phyloP scores from a whole-genome alignment of 2,329 filamentous ascomycete species.

The Sclerotiophoma versabilis region DNA sequence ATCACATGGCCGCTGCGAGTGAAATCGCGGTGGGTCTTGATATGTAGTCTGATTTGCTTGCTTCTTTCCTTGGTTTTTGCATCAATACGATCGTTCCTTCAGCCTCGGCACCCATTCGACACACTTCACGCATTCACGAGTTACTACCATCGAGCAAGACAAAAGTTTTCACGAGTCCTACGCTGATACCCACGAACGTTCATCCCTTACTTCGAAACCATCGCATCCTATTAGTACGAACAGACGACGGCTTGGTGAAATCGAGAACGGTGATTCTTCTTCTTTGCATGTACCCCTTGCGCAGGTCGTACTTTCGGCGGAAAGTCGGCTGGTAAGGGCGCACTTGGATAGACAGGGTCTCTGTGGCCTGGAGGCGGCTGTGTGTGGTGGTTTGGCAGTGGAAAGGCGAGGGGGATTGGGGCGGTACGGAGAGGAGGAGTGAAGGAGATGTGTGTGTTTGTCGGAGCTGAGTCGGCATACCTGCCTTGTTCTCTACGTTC shows the following conservation, averaged over 20 bases:
- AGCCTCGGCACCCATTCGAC: conserved; percentile 42
- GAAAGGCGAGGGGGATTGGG: conserved; percentile 24
- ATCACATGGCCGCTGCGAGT: conserved; percentile 21
- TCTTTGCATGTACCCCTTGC: conserved; percentile 23
- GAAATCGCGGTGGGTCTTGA: conserved; percentile 22
- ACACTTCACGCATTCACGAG: conserved; percentile 49
- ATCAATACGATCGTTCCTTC: conserved; percentile 43
- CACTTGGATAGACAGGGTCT: conserved; percentile 38
- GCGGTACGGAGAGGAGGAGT: conserved; percentile 19
- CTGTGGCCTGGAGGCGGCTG: conserved; percentile 41
- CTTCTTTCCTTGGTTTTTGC: conserved; percentile 24
- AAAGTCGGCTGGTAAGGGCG: conserved; percentile 15
- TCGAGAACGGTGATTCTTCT: conserved; percentile 31
- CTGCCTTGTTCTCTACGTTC: conserved; percentile 27
- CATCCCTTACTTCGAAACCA: conserved; percentile 47
- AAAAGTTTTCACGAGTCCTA: conserved; percentile 53
- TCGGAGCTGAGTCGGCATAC: conserved; percentile 37
- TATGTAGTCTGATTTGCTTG: neutral
- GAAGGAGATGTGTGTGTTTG: conserved; percentile 31
- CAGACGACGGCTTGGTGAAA: conserved; percentile 49
- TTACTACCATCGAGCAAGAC: conserved; percentile 37
- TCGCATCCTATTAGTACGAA: conserved; percentile 48
- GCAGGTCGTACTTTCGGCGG: conserved; percentile 9
- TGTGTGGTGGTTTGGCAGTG: conserved; percentile 40
- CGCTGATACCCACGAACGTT: conserved; percentile 55